phyloP scores from a whole-genome alignment of 2,329 filamentous ascomycete species.

The Trichoderma sp. region DNA sequence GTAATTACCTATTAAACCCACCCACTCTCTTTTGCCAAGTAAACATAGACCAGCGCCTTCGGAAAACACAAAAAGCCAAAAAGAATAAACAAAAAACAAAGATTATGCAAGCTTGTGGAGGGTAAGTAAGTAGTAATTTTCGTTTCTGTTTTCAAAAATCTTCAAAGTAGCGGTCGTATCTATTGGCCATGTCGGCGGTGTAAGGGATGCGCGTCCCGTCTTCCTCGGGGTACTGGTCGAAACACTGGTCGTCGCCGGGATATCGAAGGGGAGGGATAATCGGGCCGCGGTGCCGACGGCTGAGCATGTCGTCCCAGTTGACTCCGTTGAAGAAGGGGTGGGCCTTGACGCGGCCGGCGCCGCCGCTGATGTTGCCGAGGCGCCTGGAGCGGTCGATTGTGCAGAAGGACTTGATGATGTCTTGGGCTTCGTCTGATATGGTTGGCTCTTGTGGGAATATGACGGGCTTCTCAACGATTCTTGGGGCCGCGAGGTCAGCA shows the following conservation, averaged over 20 bases:
- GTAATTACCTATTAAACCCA: background rate
- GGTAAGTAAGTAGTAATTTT: background rate
- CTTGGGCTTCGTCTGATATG: conserved; percentile 68
- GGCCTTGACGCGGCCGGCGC: conserved; percentile 68
- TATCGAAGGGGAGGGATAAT: conserved; percentile 75
- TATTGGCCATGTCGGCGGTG: conserved; percentile 65
- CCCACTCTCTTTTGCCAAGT: background rate
- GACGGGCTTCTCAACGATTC: conserved; percentile 77
- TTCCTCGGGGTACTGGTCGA: conserved; percentile 81
- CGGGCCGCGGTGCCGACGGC: conserved; percentile 65
- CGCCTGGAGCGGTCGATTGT: conserved; percentile 76
- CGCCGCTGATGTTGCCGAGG: conserved; percentile 76
- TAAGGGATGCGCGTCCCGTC: conserved; percentile 66
- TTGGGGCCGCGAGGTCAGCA: conserved; percentile 35
- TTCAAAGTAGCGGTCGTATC: conserved; percentile 70
- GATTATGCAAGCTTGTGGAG: background rate
- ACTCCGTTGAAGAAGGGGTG: conserved; percentile 75
- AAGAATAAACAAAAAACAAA: background rate
- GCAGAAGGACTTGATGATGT: conserved; percentile 75
- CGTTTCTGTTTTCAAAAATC: conserved; percentile 59
- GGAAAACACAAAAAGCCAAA: background rate
- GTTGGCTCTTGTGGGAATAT: conserved; percentile 68
- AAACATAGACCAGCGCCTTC: background rate
- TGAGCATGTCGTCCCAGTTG: conserved; percentile 72
- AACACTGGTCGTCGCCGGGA: conserved; percentile 76